Evolutionary conservation across 805 yeast species (phyloP).

Genomic region (Hanseniaspora meyeri): DNA sequence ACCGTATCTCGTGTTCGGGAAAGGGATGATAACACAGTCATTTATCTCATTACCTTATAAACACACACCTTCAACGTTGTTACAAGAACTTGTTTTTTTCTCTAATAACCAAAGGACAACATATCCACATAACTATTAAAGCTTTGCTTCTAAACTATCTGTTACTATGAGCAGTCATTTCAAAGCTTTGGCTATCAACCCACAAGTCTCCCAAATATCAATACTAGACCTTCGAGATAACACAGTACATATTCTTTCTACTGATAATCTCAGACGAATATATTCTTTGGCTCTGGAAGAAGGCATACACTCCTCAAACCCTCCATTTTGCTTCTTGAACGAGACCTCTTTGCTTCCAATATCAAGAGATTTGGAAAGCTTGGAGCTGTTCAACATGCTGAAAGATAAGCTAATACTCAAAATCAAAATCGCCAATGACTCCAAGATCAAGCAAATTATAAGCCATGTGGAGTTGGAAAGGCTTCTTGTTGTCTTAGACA

Average conservation of each 20-base stretch:
- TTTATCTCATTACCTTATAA: not conserved
- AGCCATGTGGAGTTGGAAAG: conserved; percentile 7
- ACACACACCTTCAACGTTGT: not conserved
- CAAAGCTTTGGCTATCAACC: conserved; percentile 5
- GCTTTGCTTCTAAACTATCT: not conserved
- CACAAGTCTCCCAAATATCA: conserved; percentile 8
- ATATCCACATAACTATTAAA: not conserved
- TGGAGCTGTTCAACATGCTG: conserved; percentile 10
- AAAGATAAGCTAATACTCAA: conserved; percentile 10
- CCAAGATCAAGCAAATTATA: not conserved
- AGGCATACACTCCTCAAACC: not conserved
- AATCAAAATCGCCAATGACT: conserved; percentile 1
- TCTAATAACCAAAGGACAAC: too few relatives aligned
- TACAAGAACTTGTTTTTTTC: not conserved
- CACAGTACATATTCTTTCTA: not conserved
- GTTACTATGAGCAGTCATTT: not conserved
- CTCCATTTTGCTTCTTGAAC: conserved; percentile 3
- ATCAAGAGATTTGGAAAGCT: not conserved
- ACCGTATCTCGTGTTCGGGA: too few relatives aligned
- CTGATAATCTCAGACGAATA: conserved; percentile 10
- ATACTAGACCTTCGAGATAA: not conserved
- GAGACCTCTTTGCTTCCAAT: conserved; percentile 10
- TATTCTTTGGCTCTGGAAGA: not conserved
- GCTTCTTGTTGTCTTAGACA: conserved; percentile 4
- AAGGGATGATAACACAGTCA: not conserved